Base-by-base conservation (phyloP, 192 early-diverging fungal species). In the Rhizophagus sp. region DNA sequence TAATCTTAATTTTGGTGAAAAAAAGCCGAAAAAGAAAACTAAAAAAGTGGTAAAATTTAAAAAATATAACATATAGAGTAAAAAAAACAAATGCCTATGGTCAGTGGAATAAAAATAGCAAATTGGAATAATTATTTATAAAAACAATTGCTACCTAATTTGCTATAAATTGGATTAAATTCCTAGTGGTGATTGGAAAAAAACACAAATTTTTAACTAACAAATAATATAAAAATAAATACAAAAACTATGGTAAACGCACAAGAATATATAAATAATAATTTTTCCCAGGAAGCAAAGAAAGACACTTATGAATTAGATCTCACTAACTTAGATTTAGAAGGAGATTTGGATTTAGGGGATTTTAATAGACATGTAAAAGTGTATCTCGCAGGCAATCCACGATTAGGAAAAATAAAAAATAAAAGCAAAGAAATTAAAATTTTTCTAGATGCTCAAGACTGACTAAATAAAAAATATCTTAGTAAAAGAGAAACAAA, bases 191-290 rank as follows among this genome's bases (percentile, higher is more conserved):
- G 41, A 8, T 44, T 44, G 41, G 3, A 44, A 44, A 44, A 44
- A 3, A 44, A n/a, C n/a, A n/a, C n/a, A n/a, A n/a, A n/a, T n/a
- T n/a, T n/a, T n/a, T n/a, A 44, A 44, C 8, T 6, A 44, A 44
- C 3, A 8, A 44, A 44, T 6, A 44, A 6, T 6, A 44, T 44
- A 70, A 41, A 34, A 70, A 7, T 36, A 70, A 4, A 70, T 25
- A n/a, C n/a, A n/a, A 70, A 41, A 70, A 70, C 4, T 30, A 70
- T 41, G 36, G 68, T 70, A 70, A 70, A 70, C 36, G 68, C 68
- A 36, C 68, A 70, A 70, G 4, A 70, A 41, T 70, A 24, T 6
- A 3, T 70, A 36, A 24, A 70, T 24, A 30, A 30, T 4, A 70
- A 70, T 70, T 70, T 11, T 70, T 24, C 68, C 4, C 2, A 36